Base-by-base conservation (phyloP, 208 protist species). In the Crithidia mellificae region DNA sequence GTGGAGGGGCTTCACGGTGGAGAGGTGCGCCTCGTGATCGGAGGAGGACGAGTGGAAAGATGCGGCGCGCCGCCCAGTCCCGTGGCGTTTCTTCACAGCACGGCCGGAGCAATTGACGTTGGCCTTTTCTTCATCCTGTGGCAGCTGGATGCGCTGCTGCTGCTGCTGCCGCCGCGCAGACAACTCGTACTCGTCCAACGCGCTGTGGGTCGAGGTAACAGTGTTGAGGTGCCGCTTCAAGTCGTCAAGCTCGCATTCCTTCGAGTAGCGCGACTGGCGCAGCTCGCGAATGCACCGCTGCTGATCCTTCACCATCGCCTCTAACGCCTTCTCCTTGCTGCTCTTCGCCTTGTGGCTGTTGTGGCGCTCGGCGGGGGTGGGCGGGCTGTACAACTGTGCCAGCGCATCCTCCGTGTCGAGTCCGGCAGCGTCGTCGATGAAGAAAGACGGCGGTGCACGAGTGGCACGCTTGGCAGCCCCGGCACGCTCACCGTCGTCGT, bases 171-270 rank as follows among this genome's bases (percentile, higher is more conserved):
- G 8, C 3, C 6, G 47, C 11, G 27, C 25, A 2, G 55, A 50
- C 27, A 34, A 20, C 41, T 68, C 30, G 5, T 9, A n/a, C 17
- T 19, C 25, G 53, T 24, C 25, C 11, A 17, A 6, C 17, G 41
- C 19, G 19, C 25, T 43, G 19, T 53, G 44, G 22, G 38, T 9
- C 1, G 52, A 7, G 2, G 41, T 27, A 8, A 44, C 38, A 7
- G 56, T 46, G 30, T 27, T 46, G 19, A 68, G 54, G 36, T 59
- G 24, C 20, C 63, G 68, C 25, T 57, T 41, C 32, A 61, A 36
- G 25, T 71, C 68, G 41, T 65, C 58, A 24, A 68, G 47, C 51
- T 63, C 63, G 34, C 57, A 50, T 24, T 54, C 49, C 47, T 61
- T 58, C 6, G 47, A 67, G 68, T 68, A 70, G 41, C 49, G 29